Evolutionary conservation across 2,329 filamentous ascomycete genomes (phyloP).

Genomic region (Penicillium aurantiogriseum): DNA sequence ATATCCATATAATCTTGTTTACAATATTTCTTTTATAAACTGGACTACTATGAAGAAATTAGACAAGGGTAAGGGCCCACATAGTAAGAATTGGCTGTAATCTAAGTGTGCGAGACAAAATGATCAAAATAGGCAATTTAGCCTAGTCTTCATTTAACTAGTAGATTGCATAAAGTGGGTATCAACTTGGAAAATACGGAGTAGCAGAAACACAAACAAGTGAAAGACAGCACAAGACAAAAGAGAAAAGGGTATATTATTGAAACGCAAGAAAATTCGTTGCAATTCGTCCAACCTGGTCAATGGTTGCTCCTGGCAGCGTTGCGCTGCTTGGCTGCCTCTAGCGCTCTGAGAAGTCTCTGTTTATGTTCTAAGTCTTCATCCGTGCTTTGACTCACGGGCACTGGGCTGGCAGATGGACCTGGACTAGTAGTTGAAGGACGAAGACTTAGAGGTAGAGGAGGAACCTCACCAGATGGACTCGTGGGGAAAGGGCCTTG

Average conservation of each 20-base stretch:
- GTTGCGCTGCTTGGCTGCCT: slow-evolving; percentile 56
- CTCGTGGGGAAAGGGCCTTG: slow-evolving; percentile 10
- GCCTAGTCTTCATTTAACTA: slow-evolving; percentile 10
- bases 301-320: slow-evolving; percentile 33
- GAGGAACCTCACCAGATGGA: slow-evolving; percentile 17
- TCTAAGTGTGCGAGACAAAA: background rate
- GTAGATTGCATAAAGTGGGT: slow-evolving; percentile 9
- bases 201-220: background rate
- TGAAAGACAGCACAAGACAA: background rate
- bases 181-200: slow-evolving; percentile 3
- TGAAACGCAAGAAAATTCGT: slow-evolving; percentile 22
- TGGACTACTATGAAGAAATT: background rate
- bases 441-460: slow-evolving; percentile 27
- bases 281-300: slow-evolving; percentile 19
- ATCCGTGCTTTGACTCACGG: slow-evolving; percentile 11
- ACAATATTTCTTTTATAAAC: background rate
- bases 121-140: slow-evolving; percentile 3
- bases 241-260: slow-evolving; percentile 10
- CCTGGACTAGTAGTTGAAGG: slow-evolving; percentile 25
- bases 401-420: slow-evolving; percentile 5
- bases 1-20: background rate
- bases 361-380: slow-evolving; percentile 47
- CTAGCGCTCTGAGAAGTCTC: slow-evolving; percentile 51
- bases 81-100: background rate
- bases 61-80: background rate